Evolutionary conservation across 139 green algal species (phyloP), one percentile per base, ranked within the genome.

Genomic region (Picochlorum sp.): DNA sequence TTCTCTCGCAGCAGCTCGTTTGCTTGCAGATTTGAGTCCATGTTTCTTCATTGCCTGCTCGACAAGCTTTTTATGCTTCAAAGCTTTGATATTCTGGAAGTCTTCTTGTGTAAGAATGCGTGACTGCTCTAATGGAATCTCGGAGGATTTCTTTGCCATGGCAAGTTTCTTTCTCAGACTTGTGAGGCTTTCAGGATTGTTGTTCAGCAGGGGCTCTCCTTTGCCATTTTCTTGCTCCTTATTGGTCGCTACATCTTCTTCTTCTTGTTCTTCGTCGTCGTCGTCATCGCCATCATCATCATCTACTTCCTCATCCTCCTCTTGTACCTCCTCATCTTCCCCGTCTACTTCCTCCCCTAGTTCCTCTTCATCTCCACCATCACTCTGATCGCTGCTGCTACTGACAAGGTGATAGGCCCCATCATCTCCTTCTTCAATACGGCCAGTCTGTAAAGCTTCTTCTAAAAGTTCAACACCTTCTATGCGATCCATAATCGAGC

Each of bases 381-480:
- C 34, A 41, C 34, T 41, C 34, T 41, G 34, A 11, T 41, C 34
- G 8, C 34, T 41, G 34, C 34, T 41, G 23, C 31, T 30, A 6
- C 26, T 49, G 63, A 60, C 60, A 26, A 18, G 21, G 8, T 49
- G 51, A 50, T 31, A 60, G 16, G 66, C 41, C 38, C 63, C 50
- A 68, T 76, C 70, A 6, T 58, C 70, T 13, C 77, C 76, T 52
- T 45, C 69, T 26, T 60, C 55, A 58, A 60, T 56, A 31, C 49
- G 54, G 8, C 76, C 79, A 47, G 68, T 60, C 9, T 61, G 68
- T 41, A 81, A 26, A 11, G 82, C 86, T 26, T 71, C 61, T 75
- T 95, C 56, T 45, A 98, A 80, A 70, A 97, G 67, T 44, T 96
- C 92, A 0, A 85, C 83, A 6, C 92, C 92, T 15, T 86, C 76